Base-by-base conservation (phyloP, 371 early-diverging fungal species). In the Apophysomyces elegans region DNA sequence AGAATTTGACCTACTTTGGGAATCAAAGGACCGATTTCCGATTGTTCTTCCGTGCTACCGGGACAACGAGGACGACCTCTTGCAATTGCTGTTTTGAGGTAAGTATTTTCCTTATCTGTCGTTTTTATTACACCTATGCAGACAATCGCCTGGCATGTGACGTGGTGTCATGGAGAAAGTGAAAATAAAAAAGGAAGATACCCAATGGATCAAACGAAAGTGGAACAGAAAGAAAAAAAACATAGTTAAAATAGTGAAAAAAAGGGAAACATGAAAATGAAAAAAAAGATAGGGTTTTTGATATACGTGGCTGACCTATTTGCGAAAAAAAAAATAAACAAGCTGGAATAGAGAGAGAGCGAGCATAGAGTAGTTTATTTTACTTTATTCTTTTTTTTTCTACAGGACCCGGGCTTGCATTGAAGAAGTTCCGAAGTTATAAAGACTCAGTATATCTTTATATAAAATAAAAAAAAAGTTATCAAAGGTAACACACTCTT, bases 1-100 rank as follows among this genome's bases (percentile, higher is more conserved):
- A 13, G 13, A 41, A 41, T 41, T 13, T 13, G 8, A 11, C 13
- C 13, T 41, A 11, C 13, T 41, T 41, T 41, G 41, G 13, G 11
- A 11, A 26, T 21, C 8, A 26, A 26, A 26, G 32, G 32, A 21
- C 54, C 54, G 8, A 50, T 26, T 50, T 50, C 54, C 54, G 54
- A 50, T 50, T 50, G 54, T 50, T 50, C 54, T 50, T 50, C 54
- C 54, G 54, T 50, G 21, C 54, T 21, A 50, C 54, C 54, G 54
- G 54, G 21, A 26, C 21, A 16, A 50, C 54, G 54, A 26, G 21
- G 21, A 21, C 21, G 7, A 18, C n/a, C 21, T 50, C 21, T 50
- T 50, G 32, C 32, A 26, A 50, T 50, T 50, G 21, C 54, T 50
- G n/a, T 50, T 50, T 50, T 50, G 54, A 50, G 54, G 18, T 21